Conservation (phyloP, 176 grass and related monocot species). For the Oryza officinalis region DNA sequence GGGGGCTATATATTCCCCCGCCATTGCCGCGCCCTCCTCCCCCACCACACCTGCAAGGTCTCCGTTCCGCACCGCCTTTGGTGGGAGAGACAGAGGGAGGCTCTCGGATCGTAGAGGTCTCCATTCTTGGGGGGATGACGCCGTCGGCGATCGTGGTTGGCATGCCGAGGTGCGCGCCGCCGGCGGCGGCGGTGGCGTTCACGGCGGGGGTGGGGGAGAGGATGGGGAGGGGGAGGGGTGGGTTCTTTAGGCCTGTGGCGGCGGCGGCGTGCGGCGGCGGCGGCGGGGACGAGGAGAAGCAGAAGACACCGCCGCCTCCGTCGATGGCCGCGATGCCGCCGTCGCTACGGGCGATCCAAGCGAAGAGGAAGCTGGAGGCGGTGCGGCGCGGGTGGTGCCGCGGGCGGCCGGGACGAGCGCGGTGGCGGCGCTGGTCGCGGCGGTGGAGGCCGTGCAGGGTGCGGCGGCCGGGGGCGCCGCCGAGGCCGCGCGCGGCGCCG, state of each 20-base stretch:
- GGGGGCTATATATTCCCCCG: conserved; percentile 37
- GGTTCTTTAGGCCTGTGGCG: conserved; percentile 18
- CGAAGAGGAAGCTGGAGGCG: conserved; percentile 45
- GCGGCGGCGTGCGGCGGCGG: conserved; percentile 5
- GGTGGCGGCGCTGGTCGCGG: conserved; percentile 47
- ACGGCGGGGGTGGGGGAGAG: neutral
- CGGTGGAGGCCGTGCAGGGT: conserved; percentile 43
- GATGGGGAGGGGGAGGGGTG: neutral
- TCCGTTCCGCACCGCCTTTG: conserved; percentile 24
- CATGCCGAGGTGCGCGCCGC: conserved; percentile 31
- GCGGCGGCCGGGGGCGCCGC: conserved; percentile 40
- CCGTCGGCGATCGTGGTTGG: conserved; percentile 39
- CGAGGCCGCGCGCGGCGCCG: conserved; percentile 39
- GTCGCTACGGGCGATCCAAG: conserved; percentile 50
- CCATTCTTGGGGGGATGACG: conserved; percentile 31
- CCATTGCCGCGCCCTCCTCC: conserved; percentile 40
- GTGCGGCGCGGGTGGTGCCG: conserved; percentile 41
- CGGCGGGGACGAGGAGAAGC: conserved; percentile 10
- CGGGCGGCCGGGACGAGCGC: conserved; percentile 36
- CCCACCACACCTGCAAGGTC: neutral
- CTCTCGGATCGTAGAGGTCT: neutral
- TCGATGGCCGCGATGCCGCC: conserved; percentile 44
- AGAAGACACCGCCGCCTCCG: neutral
- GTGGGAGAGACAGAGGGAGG: neutral
- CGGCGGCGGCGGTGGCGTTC: conserved; percentile 22